Evolutionary conservation across 2,329 filamentous ascomycete species (phyloP).

Genomic region (Polychaeton citri): DNA sequence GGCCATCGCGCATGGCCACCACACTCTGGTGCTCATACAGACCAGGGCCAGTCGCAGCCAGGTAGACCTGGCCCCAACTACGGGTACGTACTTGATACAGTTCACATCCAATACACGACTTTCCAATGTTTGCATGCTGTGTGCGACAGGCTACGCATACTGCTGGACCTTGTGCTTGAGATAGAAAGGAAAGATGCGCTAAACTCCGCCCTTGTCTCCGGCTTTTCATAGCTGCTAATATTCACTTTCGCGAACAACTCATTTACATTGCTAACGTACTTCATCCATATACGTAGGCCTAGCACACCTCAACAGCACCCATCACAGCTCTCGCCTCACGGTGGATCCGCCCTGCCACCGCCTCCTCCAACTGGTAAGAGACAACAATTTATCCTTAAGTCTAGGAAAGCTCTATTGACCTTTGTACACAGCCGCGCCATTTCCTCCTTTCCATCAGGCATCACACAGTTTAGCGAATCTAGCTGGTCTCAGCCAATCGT

Average conservation of each 20-base stretch:
- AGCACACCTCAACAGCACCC: slow-evolving; percentile 17
- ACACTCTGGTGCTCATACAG: slow-evolving; percentile 11
- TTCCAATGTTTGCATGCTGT: no score
- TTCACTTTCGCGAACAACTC: no score
- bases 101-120: no score
- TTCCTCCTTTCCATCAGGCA: slow-evolving; percentile 30
- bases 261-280: no score
- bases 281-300: slow-evolving; percentile 7
- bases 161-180: no score
- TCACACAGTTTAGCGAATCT: slow-evolving; percentile 32
- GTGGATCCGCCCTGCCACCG: slow-evolving; percentile 17
- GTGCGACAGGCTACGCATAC: no score
- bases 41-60: slow-evolving; percentile 14
- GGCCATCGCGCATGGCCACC: slow-evolving; percentile 16
- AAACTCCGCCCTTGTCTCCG: background rate
- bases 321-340: slow-evolving; percentile 20
- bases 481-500: slow-evolving; percentile 29
- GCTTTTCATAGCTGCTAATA: no score
- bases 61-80: slow-evolving; percentile 13
- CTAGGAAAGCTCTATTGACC: slow-evolving; percentile 1
- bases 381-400: background rate
- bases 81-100: slow-evolving; percentile 18
- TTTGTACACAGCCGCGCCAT: slow-evolving; percentile 18
- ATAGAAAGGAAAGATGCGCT: no score
- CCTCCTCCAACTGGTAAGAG: slow-evolving; percentile 3